Base-by-base conservation (phyloP, 1,284 basidiomycete genomes). In the Apiotrichum domesticum region DNA sequence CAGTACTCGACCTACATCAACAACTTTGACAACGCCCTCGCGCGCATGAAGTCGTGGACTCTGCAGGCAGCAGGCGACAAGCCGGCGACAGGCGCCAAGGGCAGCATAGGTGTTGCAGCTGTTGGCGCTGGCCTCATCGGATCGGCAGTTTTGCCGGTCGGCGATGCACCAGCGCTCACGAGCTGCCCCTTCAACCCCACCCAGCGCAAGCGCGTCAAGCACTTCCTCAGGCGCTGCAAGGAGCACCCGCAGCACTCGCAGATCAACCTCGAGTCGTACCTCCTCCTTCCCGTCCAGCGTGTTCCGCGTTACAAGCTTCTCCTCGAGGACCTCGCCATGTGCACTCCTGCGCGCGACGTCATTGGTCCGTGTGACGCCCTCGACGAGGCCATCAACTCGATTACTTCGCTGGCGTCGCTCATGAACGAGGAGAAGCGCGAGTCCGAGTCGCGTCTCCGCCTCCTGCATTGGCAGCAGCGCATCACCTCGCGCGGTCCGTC, bases 391-490 rank as follows among this genome's bases (percentile, higher is more conserved):
- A 77, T 95, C 54, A 79, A 83, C 32, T 89, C 94, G 74, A 95
- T 97, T 65, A 83, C 90, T 4, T 84, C 83, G 7, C 78, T 97
- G 50, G 92, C 93, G 6, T 90, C 85, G 54, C 88, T 89, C 68
- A 95, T 97, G 90, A 97, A 97, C 74, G 93, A 97, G 78, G 90
- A 91, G 63, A 96, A 96, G 76, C 85, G 93, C 14, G 93, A 96
- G 67, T 83, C 90, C 3, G 93, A 97, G 77, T 91, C 89, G 4
- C 82, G 94, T 37, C 82, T 86, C 40, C 88, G 90, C 67, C 82
- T 97, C 35, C 88, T 94, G 29, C 85, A 87, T 67, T 78, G 96
- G 96, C 95, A 98, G 79, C 76, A 86, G 51, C 82, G 90, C 64
- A 96, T 98, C 68, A 82, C 87, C 44, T 91, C 90, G 33, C 87